Percentiles rank a stretch among this genome's conserved stretches.
Evolutionary conservation across 768 basidiomycete genomes (phyloP).

Genomic region (Paxillus rubicundulus): DNA sequence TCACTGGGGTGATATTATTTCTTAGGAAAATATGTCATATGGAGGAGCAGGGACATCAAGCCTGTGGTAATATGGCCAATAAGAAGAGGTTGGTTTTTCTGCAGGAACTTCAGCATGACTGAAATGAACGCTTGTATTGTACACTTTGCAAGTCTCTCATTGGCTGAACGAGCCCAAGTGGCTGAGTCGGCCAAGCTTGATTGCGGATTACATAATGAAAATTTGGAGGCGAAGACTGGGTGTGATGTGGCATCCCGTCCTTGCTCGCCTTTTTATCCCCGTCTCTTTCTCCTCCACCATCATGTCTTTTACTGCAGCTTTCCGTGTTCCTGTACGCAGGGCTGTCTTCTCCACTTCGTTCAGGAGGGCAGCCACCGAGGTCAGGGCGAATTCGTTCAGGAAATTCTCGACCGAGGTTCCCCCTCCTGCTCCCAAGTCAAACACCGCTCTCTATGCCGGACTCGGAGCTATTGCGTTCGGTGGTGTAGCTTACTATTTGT

Average conservation of each 20-base stretch:
- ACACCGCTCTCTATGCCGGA: conserved; percentile 55
- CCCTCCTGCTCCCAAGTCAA: conserved; percentile 47
- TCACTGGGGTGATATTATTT: no score
- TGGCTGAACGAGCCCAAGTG: no score
- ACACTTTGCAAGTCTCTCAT: no score
- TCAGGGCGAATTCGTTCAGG: conserved; percentile 48
- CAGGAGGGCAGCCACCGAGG: conserved; percentile 25
- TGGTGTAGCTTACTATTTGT: conserved; percentile 64
- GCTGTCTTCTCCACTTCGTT: conserved; percentile 32
- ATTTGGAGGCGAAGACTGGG: no score
- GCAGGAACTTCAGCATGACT: no score
- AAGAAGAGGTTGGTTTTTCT: no score
- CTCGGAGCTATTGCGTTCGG: conserved; percentile 59
- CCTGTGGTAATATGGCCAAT: no score
- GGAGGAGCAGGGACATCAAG: no score
- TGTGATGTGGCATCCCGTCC: neutral
- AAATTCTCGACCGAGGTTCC: conserved; percentile 56
- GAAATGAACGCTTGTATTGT: no score
- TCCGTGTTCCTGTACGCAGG: conserved; percentile 52
- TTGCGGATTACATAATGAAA: no score
- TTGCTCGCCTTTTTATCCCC: neutral
- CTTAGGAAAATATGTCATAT: no score
- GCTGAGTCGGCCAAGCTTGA: no score
- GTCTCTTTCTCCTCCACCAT: conserved; percentile 10
- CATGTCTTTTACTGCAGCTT: conserved; percentile 54